These are phyloP conservation scores for Malus domestica DNA, from an alignment of 306 rosid genomes.

Conservation along the genomic window ASM211411v1 NC_041790.1:31518001-31518500, in stretches of 20 bases:
- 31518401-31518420: background rate
- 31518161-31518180: background rate
- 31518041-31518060: background rate
- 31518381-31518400: background rate
- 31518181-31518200: background rate
- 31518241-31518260: background rate
- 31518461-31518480: constrained; percentile 84
- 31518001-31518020: no score
- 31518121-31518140: background rate
- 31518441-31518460: constrained; percentile 72
- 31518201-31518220: background rate
- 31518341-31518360: background rate
- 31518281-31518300: background rate
- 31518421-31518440: background rate
- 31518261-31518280: background rate
- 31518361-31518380: background rate
- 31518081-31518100: background rate
- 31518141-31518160: background rate
- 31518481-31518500: constrained; percentile 67
- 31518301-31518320: background rate
- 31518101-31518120: background rate
- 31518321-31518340: background rate
- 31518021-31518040: background rate
- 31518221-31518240: background rate
- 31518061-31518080: background rate